Percentiles rank a stretch among this genome's conserved stretches.
Evolutionary conservation across 805 yeast genomes (phyloP).

Genomic region (Vanderwaltozyma yarrowii): DNA sequence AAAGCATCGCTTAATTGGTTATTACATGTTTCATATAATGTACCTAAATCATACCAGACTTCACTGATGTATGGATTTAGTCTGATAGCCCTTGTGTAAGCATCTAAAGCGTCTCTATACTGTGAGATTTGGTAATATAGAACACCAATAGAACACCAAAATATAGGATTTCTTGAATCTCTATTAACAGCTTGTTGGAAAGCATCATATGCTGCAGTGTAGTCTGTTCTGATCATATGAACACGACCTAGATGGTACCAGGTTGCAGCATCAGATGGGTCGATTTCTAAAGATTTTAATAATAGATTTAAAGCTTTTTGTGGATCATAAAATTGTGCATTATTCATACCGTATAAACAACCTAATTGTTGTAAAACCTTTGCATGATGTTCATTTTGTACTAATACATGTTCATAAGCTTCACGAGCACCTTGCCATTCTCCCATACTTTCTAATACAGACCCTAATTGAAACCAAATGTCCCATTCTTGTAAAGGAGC

Average conservation of each 20-base stretch:
- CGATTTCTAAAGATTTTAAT: constrained; percentile 81
- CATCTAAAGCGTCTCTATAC: constrained; percentile 93
- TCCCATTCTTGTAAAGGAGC: constrained; percentile 93
- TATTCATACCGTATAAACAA: constrained; percentile 66
- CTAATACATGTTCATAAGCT: constrained; percentile 87
- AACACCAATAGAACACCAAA: constrained; percentile 96
- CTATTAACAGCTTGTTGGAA: constrained; percentile 98
- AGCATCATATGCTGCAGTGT: constrained; percentile 93
- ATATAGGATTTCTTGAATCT: constrained; percentile 93
- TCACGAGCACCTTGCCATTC: constrained; percentile 88
- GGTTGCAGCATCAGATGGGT: constrained; percentile 84
- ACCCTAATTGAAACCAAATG: constrained; percentile 97
- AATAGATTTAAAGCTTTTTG: constrained; percentile 74
- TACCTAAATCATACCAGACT: constrained; percentile 98
- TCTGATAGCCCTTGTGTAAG: constrained; percentile 92
- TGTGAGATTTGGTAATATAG: constrained; percentile 93
- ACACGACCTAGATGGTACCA: constrained; percentile 97
- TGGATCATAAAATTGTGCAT: constrained; percentile 63
- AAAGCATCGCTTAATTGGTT: constrained; percentile 91
- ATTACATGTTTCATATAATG: constrained; percentile 93
- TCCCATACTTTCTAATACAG: constrained; percentile 86
- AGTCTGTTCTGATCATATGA: constrained; percentile 92
- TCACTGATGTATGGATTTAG: constrained; percentile 93
- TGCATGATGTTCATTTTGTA: constrained; percentile 87
- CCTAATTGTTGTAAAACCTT: constrained; percentile 95